Conservation (phyloP, 1,284 basidiomycete species). For the Microbotryum saponariae region DNA sequence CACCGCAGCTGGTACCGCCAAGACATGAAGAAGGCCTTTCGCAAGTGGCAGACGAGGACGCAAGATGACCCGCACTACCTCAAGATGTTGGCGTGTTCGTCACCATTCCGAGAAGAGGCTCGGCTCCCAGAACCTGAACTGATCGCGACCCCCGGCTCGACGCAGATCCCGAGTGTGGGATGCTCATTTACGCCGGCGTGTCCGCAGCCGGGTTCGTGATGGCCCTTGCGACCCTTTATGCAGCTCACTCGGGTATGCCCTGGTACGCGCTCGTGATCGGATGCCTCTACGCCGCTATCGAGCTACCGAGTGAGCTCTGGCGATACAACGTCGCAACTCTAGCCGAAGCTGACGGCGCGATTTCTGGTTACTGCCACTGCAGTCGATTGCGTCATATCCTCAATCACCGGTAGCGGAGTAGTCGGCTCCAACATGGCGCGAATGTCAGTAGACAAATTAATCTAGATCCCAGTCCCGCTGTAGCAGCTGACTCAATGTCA, state of each 20-base stretch:
- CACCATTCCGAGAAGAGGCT: too few relatives aligned
- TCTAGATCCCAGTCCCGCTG: too few relatives aligned
- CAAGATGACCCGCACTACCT: too few relatives aligned
- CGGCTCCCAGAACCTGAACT: too few relatives aligned
- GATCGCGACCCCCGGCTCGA: too few relatives aligned
- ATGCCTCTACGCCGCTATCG: slow-evolving; percentile 48
- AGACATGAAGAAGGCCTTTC: too few relatives aligned
- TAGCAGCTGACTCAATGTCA: too few relatives aligned
- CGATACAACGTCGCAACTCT: neutral
- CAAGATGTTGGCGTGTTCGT: slow-evolving; percentile 42
- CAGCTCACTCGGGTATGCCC: slow-evolving; percentile 46
- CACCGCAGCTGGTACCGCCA: slow-evolving; percentile 51
- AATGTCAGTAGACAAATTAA: slow-evolving; percentile 38
- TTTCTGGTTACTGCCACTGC: slow-evolving; percentile 19
- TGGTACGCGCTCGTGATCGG: slow-evolving; percentile 52
- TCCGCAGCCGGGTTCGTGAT: too few relatives aligned
- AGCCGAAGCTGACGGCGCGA: neutral
- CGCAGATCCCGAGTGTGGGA: too few relatives aligned
- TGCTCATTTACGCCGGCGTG: too few relatives aligned
- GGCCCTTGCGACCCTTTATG: slow-evolving; percentile 27
- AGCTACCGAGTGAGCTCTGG: slow-evolving; percentile 24
- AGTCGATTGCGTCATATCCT: slow-evolving; percentile 47
- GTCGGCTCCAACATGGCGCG: slow-evolving; percentile 52
- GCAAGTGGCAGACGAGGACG: too few relatives aligned
- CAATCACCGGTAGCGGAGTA: slow-evolving; percentile 51